Conservation (phyloP, 2,329 filamentous ascomycete species). For the Fusarium virguliforme region DNA sequence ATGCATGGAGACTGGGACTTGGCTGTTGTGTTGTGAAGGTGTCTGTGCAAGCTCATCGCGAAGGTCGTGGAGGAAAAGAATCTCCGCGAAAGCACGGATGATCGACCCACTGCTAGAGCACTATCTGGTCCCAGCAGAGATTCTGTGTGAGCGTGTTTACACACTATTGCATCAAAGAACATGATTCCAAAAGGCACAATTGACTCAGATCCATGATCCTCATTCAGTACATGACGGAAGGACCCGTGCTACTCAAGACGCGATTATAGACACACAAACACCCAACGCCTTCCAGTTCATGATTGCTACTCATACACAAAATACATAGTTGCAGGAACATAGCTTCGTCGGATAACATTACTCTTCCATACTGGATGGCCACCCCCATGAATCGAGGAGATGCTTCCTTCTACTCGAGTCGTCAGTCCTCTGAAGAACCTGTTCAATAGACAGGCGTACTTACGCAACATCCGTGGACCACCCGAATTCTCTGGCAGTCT, state of each 20-base stretch:
- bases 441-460: background rate
- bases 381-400: slow-evolving; percentile 34
- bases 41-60: background rate
- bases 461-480: slow-evolving; percentile 30
- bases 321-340: accelerated
- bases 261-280: background rate
- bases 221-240: too few relatives aligned
- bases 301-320: background rate
- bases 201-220: too few relatives aligned
- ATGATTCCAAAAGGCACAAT: too few relatives aligned
- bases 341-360: background rate
- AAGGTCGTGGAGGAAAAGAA: too few relatives aligned
- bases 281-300: background rate
- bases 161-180: too few relatives aligned
- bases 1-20: background rate
- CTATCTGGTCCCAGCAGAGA: too few relatives aligned
- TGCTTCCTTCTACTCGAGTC: slow-evolving; percentile 23
- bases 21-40: background rate
- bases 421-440: background rate
- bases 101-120: too few relatives aligned
- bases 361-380: slow-evolving; percentile 17
- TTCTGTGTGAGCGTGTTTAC: too few relatives aligned
- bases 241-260: background rate
- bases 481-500: slow-evolving; percentile 30
- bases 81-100: too few relatives aligned